Percentiles rank a stretch among this genome's conserved stretches.
Evolutionary conservation across 2,329 filamentous ascomycete genomes (phyloP).

Genomic region (Orbilia brochopaga): DNA sequence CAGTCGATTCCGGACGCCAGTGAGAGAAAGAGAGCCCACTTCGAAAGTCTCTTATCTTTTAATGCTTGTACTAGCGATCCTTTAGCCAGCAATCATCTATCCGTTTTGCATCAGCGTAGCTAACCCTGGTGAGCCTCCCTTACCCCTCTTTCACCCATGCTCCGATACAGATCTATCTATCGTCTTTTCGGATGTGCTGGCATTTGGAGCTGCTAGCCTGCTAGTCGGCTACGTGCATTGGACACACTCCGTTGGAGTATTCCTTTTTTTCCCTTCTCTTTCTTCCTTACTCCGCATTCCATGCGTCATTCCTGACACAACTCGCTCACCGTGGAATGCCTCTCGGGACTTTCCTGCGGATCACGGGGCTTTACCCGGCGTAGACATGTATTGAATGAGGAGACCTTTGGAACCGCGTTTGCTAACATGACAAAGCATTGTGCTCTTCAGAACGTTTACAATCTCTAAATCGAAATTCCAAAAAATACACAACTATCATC

Average conservation of each 20-base stretch:
- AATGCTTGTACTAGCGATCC: slow-evolving; percentile 49
- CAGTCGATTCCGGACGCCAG: slow-evolving; percentile 40
- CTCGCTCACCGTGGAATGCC: neutral
- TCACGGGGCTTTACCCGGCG: neutral
- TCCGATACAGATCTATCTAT: slow-evolving; percentile 1
- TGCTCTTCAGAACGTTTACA: slow-evolving; percentile 31
- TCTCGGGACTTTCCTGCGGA: neutral
- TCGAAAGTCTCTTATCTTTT: slow-evolving; percentile 34
- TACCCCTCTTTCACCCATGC: slow-evolving; percentile 30
- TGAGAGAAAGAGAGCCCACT: slow-evolving; percentile 30
- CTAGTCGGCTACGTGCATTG: slow-evolving; percentile 8
- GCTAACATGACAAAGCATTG: slow-evolving; percentile 23
- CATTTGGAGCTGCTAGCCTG: slow-evolving; percentile 7
- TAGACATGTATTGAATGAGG: neutral
- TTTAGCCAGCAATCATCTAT: slow-evolving; percentile 46
- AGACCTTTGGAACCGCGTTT: neutral
- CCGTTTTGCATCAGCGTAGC: slow-evolving; percentile 20
- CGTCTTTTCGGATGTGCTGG: slow-evolving; percentile 25
- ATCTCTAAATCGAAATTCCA: slow-evolving; percentile 36
- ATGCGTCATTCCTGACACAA: neutral
- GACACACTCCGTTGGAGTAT: neutral
- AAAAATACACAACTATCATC: slow-evolving; percentile 31
- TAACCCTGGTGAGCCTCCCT: slow-evolving; percentile 24
- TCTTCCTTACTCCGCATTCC: slow-evolving; percentile 13
- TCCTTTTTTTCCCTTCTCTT: neutral